Evolutionary conservation across 108 stramenopile species (phyloP), one percentile per base, ranked within the genome.

Genomic region (Skeletonema marinoi): DNA sequence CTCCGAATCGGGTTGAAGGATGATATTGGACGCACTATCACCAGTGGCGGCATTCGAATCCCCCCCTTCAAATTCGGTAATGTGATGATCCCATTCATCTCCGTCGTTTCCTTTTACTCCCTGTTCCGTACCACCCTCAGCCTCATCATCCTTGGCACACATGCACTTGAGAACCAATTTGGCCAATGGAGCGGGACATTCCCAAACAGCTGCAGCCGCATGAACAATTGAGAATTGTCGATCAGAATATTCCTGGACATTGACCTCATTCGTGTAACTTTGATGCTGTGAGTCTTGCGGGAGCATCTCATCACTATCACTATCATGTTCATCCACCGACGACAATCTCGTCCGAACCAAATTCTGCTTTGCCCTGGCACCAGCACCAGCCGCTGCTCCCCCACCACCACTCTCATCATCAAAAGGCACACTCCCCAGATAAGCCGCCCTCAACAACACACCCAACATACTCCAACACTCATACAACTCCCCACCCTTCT

Each of bases 391-490:
- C 21, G 63, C 36, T 44, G 35, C 19, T 3, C 13, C 41, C 4
- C 17, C 41, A 41, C 39, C 67, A 39, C 44, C 44, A 35, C 6
- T 64, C 1, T 39, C 56, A 17, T 70, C 67, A 42, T 74, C 79
- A 19, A 65, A 62, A 19, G 65, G 44, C 31, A 86, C 79, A 60
- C 50, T 72, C 29, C 85, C 81, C 68, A 59, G 58, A 70, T 87
- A 81, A 13, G 86, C 86, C 36, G 86, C 86, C 56, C 65, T 65
- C 36, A 87, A 58, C 35, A 87, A 67, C 54, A 82, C 75, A 11
- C 60, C 31, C 14, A 85, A 19, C 68, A 84, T 79, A 39, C 64
- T 61, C 86, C 86, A 87, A 75, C 82, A 87, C 54, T 87, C 86
- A 48, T 77, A 41, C 60, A 87, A 44, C 32, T 83, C 82, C 16